Base-by-base conservation (phyloP, 2,329 filamentous ascomycete genomes). In the Plenodomus biglobosus region DNA sequence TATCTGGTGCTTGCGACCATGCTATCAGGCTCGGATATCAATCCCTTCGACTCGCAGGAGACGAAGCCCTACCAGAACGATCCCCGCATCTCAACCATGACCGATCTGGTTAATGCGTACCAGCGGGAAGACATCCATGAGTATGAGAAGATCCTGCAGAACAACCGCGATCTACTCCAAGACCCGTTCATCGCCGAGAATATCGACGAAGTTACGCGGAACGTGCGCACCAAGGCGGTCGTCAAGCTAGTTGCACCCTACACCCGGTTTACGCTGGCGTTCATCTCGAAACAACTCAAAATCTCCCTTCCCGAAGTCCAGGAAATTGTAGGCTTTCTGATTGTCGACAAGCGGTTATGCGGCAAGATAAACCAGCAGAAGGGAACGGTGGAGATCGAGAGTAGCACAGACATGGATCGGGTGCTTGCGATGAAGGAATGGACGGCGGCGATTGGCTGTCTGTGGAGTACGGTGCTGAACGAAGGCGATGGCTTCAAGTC, bases 101-200 rank as follows among this genome's bases (percentile, higher is more conserved):
- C 92, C 1, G 89, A 96, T 61, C 82, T 99, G 1, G 94, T 99
- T 18, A 92, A 97, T 63, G 91, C 94, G 10, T 99, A 96, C 73
- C 94, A 97, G 75, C 85, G 88, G 48, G 92, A 97, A 65, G 92
- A 97, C 68, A 92, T 99, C 58, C 88, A 92, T 69, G 80, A 83
- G 59, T 99, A 99, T 73, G 90, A 96, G 73, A 85, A 83, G 45
- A 91, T 96, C 32, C 78, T 99, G 46, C 85, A 90, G 64, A 85
- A 85, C 65, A 95, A 96, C 75, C 86, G 86, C 64, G 94, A 96
- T 67, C 85, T 99, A 20, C 80, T 97, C 34, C 85, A 87, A 11
- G 94, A 99, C 70, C 86, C 89, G 0, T 99, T 97, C 75, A 99
- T 99, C 62, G 92, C 92, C 21, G 94, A 97, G 75, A 97, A 99